Conservation (phyloP, 345 rosid species). For the Heritiera fomes region DNA sequence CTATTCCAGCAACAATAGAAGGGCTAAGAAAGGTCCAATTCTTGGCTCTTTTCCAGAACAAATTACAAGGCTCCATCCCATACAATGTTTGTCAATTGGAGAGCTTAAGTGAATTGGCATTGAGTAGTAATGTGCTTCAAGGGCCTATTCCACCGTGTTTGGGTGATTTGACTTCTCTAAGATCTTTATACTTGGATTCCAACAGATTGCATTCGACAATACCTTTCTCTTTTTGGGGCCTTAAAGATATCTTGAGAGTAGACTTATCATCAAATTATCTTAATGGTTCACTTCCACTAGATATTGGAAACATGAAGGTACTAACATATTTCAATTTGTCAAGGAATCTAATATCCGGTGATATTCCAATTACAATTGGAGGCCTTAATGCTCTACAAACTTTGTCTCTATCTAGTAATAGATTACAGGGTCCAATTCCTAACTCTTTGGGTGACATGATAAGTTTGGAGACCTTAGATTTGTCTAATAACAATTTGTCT, state of each 20-base stretch:
- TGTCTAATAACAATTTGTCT: slow-evolving; percentile 13
- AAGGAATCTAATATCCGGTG: slow-evolving; percentile 10
- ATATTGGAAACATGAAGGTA: neutral
- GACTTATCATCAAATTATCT: slow-evolving; percentile 24
- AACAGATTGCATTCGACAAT: slow-evolving; percentile 16
- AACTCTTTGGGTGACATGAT: neutral
- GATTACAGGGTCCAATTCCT: slow-evolving; percentile 14
- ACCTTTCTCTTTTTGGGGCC: slow-evolving; percentile 17
- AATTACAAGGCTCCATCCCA: slow-evolving; percentile 15
- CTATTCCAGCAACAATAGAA: slow-evolving; percentile 22
- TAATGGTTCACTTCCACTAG: neutral
- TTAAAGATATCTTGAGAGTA: neutral
- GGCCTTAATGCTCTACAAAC: neutral
- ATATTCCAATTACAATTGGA: slow-evolving; percentile 5
- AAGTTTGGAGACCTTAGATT: slow-evolving; percentile 21
- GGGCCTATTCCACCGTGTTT: slow-evolving; percentile 19
- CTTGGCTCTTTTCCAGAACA: neutral
- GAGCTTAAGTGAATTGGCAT: neutral
- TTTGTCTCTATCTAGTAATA: neutral
- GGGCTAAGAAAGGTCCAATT: slow-evolving; percentile 13
- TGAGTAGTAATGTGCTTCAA: slow-evolving; percentile 6
- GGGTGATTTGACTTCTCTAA: slow-evolving; percentile 3
- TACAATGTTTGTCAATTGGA: slow-evolving; percentile 11
- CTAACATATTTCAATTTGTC: slow-evolving; percentile 7
- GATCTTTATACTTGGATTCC: neutral